These are phyloP conservation scores for Fusarium sp. DNA, from an alignment of 2,329 filamentous ascomycete genomes.

Conservation along the genomic window DNA sequence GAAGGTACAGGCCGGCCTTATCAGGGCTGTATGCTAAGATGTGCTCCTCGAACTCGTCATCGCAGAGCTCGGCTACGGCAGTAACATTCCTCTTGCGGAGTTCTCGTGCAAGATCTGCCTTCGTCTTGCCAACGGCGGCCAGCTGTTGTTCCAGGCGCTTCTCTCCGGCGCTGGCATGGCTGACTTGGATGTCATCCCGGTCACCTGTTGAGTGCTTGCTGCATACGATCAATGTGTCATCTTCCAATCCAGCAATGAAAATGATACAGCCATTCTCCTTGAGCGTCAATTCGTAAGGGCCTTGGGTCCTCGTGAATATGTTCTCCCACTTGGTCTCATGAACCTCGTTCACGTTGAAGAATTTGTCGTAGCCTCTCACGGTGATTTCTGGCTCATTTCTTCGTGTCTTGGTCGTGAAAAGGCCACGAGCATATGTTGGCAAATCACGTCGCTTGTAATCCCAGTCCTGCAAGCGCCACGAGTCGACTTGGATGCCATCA, in stretches of 20 bases:
- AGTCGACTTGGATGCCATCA: constrained; percentile 78
- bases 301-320: constrained; percentile 79
- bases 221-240: constrained; percentile 92
- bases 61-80: constrained; percentile 94
- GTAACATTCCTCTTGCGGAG: constrained; percentile 87
- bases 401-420: constrained; percentile 84
- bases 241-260: constrained; percentile 91
- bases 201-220: constrained; percentile 97
- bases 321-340: constrained; percentile 83
- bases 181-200: constrained; percentile 75
- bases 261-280: constrained; percentile 99
- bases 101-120: constrained; percentile 79
- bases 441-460: constrained; percentile 91
- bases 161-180: constrained; percentile 88
- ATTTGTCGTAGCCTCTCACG: constrained; percentile 96
- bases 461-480: constrained; percentile 94
- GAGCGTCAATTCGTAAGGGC: constrained; percentile 93
- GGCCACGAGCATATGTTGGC: constrained; percentile 90
- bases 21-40: constrained; percentile 89
- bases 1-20: constrained; percentile 89
- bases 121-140: constrained; percentile 78
- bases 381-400: constrained; percentile 79
- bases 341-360: constrained; percentile 94
- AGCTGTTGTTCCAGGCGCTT: constrained; percentile 84
- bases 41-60: constrained; percentile 96